Base-by-base conservation (phyloP, 441 rosid genomes). In the Corymbia citriodora region DNA sequence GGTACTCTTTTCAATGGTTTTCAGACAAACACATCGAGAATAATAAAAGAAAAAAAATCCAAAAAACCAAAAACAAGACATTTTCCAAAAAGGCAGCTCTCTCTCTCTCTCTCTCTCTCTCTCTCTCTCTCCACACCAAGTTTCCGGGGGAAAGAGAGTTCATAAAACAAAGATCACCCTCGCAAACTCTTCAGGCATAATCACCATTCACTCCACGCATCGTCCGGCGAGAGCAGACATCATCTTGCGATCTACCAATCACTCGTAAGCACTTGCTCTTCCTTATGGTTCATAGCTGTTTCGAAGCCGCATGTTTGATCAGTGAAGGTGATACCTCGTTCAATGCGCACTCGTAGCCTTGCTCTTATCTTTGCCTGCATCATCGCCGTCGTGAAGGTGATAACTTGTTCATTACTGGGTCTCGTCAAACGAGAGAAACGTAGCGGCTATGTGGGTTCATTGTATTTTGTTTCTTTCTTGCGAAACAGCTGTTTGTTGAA, bases 401-500 rank as follows among this genome's bases (percentile, higher is more conserved):
- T 59, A 59, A 29, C 65, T 59, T 59, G 11, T 74, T 23, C 85
- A 7, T 45, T 79, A 45, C 50, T 23, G 85, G 85, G 85, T 45
- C 27, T 79, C 52, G 18, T 7, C 23, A 52, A 79, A 23, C 8
- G 85, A 45, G 50, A 79, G 85, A 23, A 45, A 12, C 10, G 8
- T 45, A 17, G 6, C 85, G 29, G 52, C 85, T 79, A 12, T 21
- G 52, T 23, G 52, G 85, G 85, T 45, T 79, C 12, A 4, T 49
- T 31, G 1, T 27, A 5, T 27, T 68, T 18, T 9, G n/a, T 61
- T 36, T 18, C 31, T 40, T 25, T 87, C 79, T 82, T 40, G 93
- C 59, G n/a, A 50, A 52, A 55, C 2, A 92, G 53, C 23, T 92
- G 93, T 92, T 93, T 36, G 95, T 93, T 88, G 70, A 92, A 93